These are phyloP conservation scores for Aspergillus ellipticus DNA, from an alignment of 495 filamentous ascomycete species.

Conservation along the genomic window DNA sequence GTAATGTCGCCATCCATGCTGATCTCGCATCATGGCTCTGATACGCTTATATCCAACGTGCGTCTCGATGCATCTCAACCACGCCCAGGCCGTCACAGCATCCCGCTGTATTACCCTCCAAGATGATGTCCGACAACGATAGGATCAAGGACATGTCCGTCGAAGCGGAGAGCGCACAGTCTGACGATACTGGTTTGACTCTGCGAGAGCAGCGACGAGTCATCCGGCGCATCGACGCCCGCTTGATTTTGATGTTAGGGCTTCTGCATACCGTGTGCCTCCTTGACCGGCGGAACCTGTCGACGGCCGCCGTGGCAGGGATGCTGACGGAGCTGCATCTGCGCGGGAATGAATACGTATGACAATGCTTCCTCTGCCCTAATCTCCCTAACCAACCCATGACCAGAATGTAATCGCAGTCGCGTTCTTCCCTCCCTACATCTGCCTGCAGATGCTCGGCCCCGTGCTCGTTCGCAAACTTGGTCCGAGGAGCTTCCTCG, in stretches of 20 bases:
- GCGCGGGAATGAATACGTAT: slow-evolving; percentile 18
- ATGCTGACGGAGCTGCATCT: slow-evolving; percentile 18
- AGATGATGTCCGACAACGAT: too few species aligned
- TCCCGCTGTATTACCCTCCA: too few species aligned
- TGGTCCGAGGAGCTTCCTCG: slow-evolving; percentile 15
- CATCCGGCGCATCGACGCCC: slow-evolving; percentile 16
- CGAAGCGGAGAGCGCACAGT: too few species aligned
- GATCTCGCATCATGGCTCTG: too few species aligned
- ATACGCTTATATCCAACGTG: too few species aligned
- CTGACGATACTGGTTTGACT: too few species aligned
- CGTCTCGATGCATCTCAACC: too few species aligned
- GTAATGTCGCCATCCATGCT: too few species aligned
- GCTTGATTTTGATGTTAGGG: slow-evolving; percentile 18
- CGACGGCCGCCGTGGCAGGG: slow-evolving; percentile 14
- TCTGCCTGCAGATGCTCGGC: slow-evolving; percentile 17
- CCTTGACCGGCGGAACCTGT: slow-evolving; percentile 19
- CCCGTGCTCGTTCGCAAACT: slow-evolving; percentile 19
- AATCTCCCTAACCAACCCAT: too few species aligned
- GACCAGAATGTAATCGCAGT: slow-evolving; percentile 21
- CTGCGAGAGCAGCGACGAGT: slow-evolving; percentile 16
- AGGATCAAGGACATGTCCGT: too few species aligned
- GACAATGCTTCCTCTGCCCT: too few species aligned
- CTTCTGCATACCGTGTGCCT: slow-evolving; percentile 17
- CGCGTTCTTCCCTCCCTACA: slow-evolving; percentile 22
- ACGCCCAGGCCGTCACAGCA: too few species aligned